Conservation (phyloP, 2,329 filamentous ascomycete genomes). For the Colletotrichum spinosum region DNA sequence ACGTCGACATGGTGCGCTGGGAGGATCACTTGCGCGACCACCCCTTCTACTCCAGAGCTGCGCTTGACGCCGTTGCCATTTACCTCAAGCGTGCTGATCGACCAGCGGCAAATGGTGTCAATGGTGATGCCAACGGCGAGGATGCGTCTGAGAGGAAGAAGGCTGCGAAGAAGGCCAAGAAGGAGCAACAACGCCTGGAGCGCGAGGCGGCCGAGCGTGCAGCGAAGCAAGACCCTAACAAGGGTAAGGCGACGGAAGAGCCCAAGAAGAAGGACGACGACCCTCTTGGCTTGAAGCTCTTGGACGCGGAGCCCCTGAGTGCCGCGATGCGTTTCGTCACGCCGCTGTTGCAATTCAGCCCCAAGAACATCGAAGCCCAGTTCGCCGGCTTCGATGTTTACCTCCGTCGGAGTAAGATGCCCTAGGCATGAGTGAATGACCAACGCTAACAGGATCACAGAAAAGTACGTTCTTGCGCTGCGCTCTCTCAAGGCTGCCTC, state of each 20-base stretch:
- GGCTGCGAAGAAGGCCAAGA: slow-evolving; percentile 89
- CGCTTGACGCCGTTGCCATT: slow-evolving; percentile 82
- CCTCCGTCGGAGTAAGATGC: slow-evolving; percentile 79
- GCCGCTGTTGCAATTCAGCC: slow-evolving; percentile 84
- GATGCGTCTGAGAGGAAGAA: slow-evolving; percentile 82
- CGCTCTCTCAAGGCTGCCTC: slow-evolving; percentile 84
- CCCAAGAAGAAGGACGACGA: slow-evolving; percentile 89
- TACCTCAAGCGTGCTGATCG: slow-evolving; percentile 85
- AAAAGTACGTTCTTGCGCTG: slow-evolving; percentile 88
- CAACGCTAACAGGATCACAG: slow-evolving; percentile 58
- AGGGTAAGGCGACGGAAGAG: slow-evolving; percentile 70
- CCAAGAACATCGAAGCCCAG: slow-evolving; percentile 85
- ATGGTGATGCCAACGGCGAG: slow-evolving; percentile 63
- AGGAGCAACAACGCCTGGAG: slow-evolving; percentile 73
- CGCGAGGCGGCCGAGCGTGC: slow-evolving; percentile 83
- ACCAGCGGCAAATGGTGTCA: slow-evolving; percentile 73
- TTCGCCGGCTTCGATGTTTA: slow-evolving; percentile 91
- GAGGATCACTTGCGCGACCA: slow-evolving; percentile 92
- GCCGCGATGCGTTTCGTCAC: slow-evolving; percentile 89
- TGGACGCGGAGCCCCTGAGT: slow-evolving; percentile 84
- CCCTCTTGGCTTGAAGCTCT: slow-evolving; percentile 83
- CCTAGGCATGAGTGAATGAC: slow-evolving; percentile 6
- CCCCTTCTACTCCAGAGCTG: slow-evolving; percentile 89
- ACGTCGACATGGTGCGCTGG: slow-evolving; percentile 97
- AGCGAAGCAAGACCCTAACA: slow-evolving; percentile 86